phyloP scores from a whole-genome alignment of 2,329 filamentous ascomycete genomes.

The Proliferodiscus dingleyae region DNA sequence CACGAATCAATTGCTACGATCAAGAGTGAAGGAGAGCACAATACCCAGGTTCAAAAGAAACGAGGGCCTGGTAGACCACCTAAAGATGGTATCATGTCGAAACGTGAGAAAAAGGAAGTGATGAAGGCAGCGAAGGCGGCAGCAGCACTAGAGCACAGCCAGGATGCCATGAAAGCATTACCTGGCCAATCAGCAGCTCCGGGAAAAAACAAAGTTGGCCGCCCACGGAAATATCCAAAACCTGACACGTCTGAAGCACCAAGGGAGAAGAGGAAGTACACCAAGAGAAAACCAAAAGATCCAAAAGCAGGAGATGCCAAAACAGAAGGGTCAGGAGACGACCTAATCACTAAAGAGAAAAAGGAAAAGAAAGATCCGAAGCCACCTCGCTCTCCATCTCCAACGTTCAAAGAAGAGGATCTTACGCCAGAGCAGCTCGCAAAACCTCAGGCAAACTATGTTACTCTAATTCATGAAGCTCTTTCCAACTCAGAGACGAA shows the following conservation, averaged over 20 bases:
- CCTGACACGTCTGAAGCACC: constrained; percentile 51
- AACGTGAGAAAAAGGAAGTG: constrained; percentile 62
- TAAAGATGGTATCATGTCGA: constrained; percentile 80
- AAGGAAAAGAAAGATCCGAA: constrained; percentile 49
- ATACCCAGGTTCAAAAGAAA: constrained; percentile 31
- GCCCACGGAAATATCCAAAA: constrained; percentile 58
- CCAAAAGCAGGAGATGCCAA: constrained; percentile 39
- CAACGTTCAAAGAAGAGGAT: constrained; percentile 46
- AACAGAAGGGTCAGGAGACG: constrained; percentile 50
- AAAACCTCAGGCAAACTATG: constrained; percentile 56
- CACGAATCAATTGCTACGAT: neutral
- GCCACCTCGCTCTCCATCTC: constrained; percentile 44
- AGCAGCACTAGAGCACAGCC: constrained; percentile 36
- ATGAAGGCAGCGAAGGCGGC: constrained; percentile 42
- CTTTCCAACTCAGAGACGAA: constrained; percentile 44
- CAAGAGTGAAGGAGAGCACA: neutral
- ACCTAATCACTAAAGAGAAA: constrained; percentile 41
- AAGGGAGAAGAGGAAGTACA: constrained; percentile 62
- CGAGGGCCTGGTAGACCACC: constrained; percentile 76
- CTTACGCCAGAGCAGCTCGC: constrained; percentile 70
- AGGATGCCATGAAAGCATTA: constrained; percentile 44
- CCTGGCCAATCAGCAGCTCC: constrained; percentile 7
- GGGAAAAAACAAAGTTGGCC: constrained; percentile 59
- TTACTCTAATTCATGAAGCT: constrained; percentile 52
- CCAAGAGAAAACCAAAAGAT: constrained; percentile 54